phyloP scores from a whole-genome alignment of 169 alveolate species.

The Cryptosporidium felis region DNA sequence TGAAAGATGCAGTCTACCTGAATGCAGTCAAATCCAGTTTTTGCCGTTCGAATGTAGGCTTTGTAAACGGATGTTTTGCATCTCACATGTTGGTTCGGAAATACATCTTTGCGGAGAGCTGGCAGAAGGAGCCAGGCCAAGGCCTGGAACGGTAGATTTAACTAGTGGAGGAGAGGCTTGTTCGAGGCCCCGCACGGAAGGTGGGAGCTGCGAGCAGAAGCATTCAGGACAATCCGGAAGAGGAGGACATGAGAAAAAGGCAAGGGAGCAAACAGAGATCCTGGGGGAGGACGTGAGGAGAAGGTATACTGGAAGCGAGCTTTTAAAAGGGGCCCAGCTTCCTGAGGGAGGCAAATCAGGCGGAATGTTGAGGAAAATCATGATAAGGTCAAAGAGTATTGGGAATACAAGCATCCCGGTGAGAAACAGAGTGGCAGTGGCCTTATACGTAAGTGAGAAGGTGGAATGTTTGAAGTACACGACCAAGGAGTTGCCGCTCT shows the following conservation, averaged over 20 bases:
- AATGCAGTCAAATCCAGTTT: slow-evolving; percentile 19
- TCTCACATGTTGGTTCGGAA: not conserved
- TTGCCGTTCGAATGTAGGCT: slow-evolving; percentile 13
- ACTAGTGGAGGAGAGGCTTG: too few species aligned
- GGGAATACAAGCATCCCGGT: slow-evolving; percentile 26
- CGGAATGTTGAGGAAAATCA: slow-evolving; percentile 19
- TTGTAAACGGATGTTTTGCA: slow-evolving; percentile 14
- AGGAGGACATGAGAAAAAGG: too few species aligned
- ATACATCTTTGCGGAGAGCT: slow-evolving; percentile 19
- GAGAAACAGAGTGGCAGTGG: slow-evolving; percentile 15
- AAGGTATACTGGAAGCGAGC: not conserved
- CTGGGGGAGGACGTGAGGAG: too few species aligned
- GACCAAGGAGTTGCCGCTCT: slow-evolving; percentile 13
- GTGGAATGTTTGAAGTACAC: slow-evolving; percentile 1
- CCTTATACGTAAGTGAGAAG: not conserved
- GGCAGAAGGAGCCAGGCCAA: too few species aligned
- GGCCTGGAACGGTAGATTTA: too few species aligned
- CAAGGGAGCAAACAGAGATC: too few species aligned
- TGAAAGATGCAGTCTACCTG: not conserved
- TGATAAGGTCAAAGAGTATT: slow-evolving; percentile 39
- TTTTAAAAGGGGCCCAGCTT: slow-evolving; percentile 10
- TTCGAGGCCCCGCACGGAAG: too few species aligned
- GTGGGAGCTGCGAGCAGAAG: too few species aligned
- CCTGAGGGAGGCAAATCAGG: not conserved
- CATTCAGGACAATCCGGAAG: too few species aligned